Base-by-base conservation (phyloP, 2,329 filamentous ascomycete species). In the Colletotrichum tropicicola region DNA sequence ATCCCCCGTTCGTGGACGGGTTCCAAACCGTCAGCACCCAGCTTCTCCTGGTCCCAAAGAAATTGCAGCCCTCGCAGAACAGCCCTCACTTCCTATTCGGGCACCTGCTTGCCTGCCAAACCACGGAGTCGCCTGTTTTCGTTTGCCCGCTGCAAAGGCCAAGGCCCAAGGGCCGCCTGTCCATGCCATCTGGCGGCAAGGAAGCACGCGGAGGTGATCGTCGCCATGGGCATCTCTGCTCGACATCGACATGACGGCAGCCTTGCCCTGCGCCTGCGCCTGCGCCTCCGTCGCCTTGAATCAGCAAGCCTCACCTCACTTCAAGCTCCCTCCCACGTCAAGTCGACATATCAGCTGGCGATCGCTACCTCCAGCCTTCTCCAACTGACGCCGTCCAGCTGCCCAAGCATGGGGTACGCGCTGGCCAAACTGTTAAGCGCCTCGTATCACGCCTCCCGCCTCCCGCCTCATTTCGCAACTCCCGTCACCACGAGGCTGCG, bases 1-100 rank as follows among this genome's bases (percentile, higher is more conserved):
- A 27, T 44, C 39, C 30, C 48, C 45, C 17, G 35, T 35, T 28
- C 19, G 23, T 35, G 60, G 28, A 30, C 30, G n/a, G 21, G 35
- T 35, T 39, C n/a, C 54, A 59, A 59, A 37, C 60, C 32, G 55
- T 59, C 47, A 63, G 45, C 59, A 53, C 54, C n/a, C n/a, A n/a
- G n/a, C n/a, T 41, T 47, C 19, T 32, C 47, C 37, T 41, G 37
- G 47, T 52, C 21, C 49, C 48, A 12, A 45, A 59, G 21, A 44
- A 39, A 44, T 19, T 48, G 23, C 54, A 59, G 19, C 45, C 45
- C 47, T 17, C n/a, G 44, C 23, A 28, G n/a, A 43, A 35, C 37
- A n/a, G 30, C 28, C 27, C 45, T 35, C 37, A 17, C 21, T 44
- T 37, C 37, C 47, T 27, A 51, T 44, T 39, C 54, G 30, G 37